phyloP scores from a whole-genome alignment of 495 filamentous ascomycete genomes.

The Penicillium canariense region DNA sequence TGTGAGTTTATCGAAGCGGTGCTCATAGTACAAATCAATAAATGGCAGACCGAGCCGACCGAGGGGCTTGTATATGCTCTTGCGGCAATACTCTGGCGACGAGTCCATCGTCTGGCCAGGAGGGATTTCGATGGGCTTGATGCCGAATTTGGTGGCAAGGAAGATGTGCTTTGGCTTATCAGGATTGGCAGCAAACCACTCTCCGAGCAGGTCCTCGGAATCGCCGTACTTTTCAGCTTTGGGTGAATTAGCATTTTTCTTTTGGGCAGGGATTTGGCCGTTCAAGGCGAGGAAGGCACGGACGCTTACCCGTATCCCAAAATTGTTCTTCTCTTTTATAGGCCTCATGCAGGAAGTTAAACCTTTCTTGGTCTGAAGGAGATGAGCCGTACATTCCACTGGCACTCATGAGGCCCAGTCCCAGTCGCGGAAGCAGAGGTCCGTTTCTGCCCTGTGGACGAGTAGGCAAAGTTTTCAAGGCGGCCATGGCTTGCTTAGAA shows the following conservation, averaged over 20 bases:
- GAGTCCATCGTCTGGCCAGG: conserved; percentile 34
- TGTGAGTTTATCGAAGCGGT: conserved; percentile 40
- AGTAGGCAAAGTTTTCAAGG: conserved; percentile 21
- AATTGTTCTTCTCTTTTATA: conserved; percentile 53
- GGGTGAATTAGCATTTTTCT: conserved; percentile 4
- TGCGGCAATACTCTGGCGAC: conserved; percentile 51
- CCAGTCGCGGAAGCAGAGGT: conserved; percentile 52
- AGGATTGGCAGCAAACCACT: conserved; percentile 52
- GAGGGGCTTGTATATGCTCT: conserved; percentile 51
- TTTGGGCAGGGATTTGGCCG: background rate
- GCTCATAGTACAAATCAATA: conserved; percentile 63
- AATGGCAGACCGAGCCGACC: conserved; percentile 47
- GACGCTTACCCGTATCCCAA: conserved; percentile 52
- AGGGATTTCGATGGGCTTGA: conserved; percentile 15
- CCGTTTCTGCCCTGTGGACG: conserved; percentile 54
- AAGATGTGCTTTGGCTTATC: conserved; percentile 58
- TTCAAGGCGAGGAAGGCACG: background rate
- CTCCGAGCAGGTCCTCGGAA: conserved; percentile 47
- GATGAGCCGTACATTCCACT: conserved; percentile 46
- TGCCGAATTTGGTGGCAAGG: conserved; percentile 58
- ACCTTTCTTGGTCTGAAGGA: conserved; percentile 33
- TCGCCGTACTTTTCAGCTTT: conserved; percentile 48
- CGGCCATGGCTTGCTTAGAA: background rate
- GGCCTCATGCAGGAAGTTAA: conserved; percentile 45
- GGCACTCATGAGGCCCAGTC: conserved; percentile 57